Base-by-base conservation (phyloP, 2,329 filamentous ascomycete genomes). In the Magnaporthiopsis incrustans region DNA sequence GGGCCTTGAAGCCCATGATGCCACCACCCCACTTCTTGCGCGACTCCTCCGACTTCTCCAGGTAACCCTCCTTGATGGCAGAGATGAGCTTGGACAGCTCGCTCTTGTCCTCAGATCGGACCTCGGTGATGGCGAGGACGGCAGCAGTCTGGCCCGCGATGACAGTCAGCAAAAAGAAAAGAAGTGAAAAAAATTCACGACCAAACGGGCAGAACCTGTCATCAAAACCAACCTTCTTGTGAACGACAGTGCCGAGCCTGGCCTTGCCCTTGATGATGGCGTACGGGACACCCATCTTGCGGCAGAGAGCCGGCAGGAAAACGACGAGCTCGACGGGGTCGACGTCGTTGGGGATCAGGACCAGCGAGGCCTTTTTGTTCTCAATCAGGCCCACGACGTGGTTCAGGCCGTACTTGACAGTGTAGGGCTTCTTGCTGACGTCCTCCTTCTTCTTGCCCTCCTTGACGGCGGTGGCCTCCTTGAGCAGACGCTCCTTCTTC, bases 381-480 rank as follows among this genome's bases (percentile, higher is more conserved):
- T 97, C 92, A 74, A 97, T 91, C 73, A 97, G 86, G 71, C 91
- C 92, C 71, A 97, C 92, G 71, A 99, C 95, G 86, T 99, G 95
- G 90, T 99, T 99, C 75, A 99, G 89, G 85, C 95, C 95, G 83
- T 97, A 99, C 89, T 99, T 99, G 87, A 95, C 93, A 71, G 90
- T 84, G 83, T 97, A 99, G 76, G 95, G 95, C 91, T 99, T 99
- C 92, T 98, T 98, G 90, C 87, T 91, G 78, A 96, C 94, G 76
- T 97, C 93, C 87, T 99, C 96, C 91, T 98, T 98, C 91, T 98
- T 99, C 91, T 98, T 97, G 81, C 96, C 95, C 82, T 98, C 93
- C 79, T 92, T 89, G 79, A 99, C 88, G 76, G 95, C 96, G 74
- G 93, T 97, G 70, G 96, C 95, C 88, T 99, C 95, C 87, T 97